Evolutionary conservation across 2,329 filamentous ascomycete species (phyloP).

Genomic region (Fonsecaea monophora): DNA sequence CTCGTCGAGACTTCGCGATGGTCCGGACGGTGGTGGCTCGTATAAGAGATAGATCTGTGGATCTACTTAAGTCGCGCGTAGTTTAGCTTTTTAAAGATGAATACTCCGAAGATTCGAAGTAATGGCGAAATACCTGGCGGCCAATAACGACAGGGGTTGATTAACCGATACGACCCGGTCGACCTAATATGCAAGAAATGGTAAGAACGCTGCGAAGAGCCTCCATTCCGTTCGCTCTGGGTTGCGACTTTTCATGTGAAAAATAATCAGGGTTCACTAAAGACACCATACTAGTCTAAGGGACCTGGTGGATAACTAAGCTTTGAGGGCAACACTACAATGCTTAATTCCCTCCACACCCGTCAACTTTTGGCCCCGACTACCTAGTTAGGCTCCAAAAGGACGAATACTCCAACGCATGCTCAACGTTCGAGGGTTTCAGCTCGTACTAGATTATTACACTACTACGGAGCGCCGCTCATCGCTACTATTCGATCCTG

Average conservation of each 20-base stretch:
- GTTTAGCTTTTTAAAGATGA: not conserved
- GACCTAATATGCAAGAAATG: slow-evolving; percentile 17
- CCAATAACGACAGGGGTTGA: too few relatives aligned
- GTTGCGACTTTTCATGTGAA: slow-evolving; percentile 19
- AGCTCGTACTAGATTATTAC: not conserved
- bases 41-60: not conserved
- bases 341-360: slow-evolving; percentile 10
- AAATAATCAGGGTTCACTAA: slow-evolving; percentile 15
- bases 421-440: not conserved
- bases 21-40: not conserved
- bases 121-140: not conserved
- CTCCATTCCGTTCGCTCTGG: slow-evolving; percentile 21
- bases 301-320: slow-evolving; percentile 17
- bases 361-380: slow-evolving; percentile 15
- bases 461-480: slow-evolving; percentile 12
- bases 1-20: not conserved
- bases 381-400: slow-evolving; percentile 7
- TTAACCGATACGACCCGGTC: too few relatives aligned
- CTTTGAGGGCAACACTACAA: slow-evolving; percentile 16
- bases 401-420: not conserved
- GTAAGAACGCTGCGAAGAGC: slow-evolving; percentile 14
- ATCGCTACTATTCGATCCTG: slow-evolving; percentile 9
- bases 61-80: not conserved
- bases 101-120: not conserved
- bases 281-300: slow-evolving; percentile 6